A percentile compares a stretch with the other conserved stretches of the same genome.
These are phyloP conservation scores for Pseudogymnoascus sp. DNA, from an alignment of 2,329 filamentous ascomycete species.

Conservation along the genomic window DNA sequence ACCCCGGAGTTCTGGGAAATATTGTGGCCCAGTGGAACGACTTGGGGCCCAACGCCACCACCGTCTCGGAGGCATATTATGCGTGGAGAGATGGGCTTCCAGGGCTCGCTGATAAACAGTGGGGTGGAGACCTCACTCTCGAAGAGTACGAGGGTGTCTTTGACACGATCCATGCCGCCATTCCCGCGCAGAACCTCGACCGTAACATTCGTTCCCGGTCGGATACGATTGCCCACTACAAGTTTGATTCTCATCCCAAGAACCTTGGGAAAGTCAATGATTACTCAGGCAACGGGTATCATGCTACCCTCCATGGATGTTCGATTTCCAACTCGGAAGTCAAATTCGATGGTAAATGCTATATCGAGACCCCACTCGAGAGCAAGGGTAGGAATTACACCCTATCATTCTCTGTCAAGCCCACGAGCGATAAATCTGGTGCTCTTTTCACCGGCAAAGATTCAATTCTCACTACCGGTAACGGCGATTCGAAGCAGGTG, in stretches of 20 bases:
- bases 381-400: slow-evolving; percentile 52
- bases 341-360: slow-evolving; percentile 32
- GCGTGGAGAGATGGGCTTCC: slow-evolving; percentile 43
- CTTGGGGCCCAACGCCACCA: slow-evolving; percentile 43
- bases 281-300: slow-evolving; percentile 34
- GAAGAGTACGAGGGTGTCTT: slow-evolving; percentile 35
- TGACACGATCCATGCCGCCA: slow-evolving; percentile 31
- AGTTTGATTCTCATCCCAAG: slow-evolving; percentile 19
- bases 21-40: slow-evolving; percentile 48
- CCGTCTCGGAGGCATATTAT: slow-evolving; percentile 45
- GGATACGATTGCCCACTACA: slow-evolving; percentile 32
- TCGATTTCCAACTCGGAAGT: slow-evolving; percentile 26
- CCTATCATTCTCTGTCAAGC: slow-evolving; percentile 38
- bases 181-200: slow-evolving; percentile 44
- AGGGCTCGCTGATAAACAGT: slow-evolving; percentile 45
- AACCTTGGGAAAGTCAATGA: slow-evolving; percentile 22
- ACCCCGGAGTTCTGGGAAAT: slow-evolving; percentile 38
- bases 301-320: slow-evolving; percentile 33
- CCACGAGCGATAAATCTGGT: slow-evolving; percentile 29
- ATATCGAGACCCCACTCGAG: slow-evolving; percentile 38
- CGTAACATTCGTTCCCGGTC: slow-evolving; percentile 32
- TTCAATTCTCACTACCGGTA: slow-evolving; percentile 33
- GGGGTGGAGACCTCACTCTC: slow-evolving; percentile 41
- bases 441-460: slow-evolving; percentile 37
- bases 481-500: slow-evolving; percentile 30